These are phyloP conservation scores for Kodamaea restingae DNA, from an alignment of 805 yeast genomes.

Conservation along the genomic window DNA sequence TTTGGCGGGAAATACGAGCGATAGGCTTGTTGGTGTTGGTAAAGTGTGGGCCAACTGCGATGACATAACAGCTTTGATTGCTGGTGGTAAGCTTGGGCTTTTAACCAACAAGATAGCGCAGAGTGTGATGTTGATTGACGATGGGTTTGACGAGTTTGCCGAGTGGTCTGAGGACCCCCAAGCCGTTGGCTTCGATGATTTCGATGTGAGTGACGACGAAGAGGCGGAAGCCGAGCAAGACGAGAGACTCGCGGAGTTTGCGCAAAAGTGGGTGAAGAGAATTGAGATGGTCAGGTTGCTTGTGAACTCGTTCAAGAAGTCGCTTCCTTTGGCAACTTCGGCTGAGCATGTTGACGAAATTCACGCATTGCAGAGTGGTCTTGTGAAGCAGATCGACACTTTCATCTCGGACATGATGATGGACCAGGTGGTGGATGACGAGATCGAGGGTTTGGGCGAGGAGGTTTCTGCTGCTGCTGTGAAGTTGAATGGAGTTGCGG, in stretches of 20 bases:
- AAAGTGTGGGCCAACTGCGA: constrained; percentile 71
- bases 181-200: constrained; percentile 38
- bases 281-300: constrained; percentile 56
- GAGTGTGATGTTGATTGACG: constrained; percentile 47
- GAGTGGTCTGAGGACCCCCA: constrained; percentile 68
- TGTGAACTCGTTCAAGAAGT: constrained; percentile 53
- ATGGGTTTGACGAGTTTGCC: constrained; percentile 61
- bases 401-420: constrained; percentile 55
- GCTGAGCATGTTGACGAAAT: constrained; percentile 48
- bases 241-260: constrained; percentile 34
- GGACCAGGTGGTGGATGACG: constrained; percentile 40
- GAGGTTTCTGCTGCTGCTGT: constrained; percentile 24
- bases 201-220: constrained; percentile 22
- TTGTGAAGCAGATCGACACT: constrained; percentile 52
- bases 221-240: constrained; percentile 24
- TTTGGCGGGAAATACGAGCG: constrained; percentile 22
- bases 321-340: constrained; percentile 44
- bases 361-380: constrained; percentile 34
- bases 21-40: constrained; percentile 57
- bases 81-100: constrained; percentile 51
- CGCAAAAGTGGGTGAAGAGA: constrained; percentile 48
- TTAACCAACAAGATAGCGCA: constrained; percentile 45
- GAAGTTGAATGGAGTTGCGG: constrained; percentile 36
- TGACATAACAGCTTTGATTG: constrained; percentile 35
- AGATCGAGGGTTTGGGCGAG: constrained; percentile 21